These are phyloP conservation scores for Flaveria sonorensis DNA, from an alignment of 129 eudicot genomes.

Conservation along the genomic window DNA sequence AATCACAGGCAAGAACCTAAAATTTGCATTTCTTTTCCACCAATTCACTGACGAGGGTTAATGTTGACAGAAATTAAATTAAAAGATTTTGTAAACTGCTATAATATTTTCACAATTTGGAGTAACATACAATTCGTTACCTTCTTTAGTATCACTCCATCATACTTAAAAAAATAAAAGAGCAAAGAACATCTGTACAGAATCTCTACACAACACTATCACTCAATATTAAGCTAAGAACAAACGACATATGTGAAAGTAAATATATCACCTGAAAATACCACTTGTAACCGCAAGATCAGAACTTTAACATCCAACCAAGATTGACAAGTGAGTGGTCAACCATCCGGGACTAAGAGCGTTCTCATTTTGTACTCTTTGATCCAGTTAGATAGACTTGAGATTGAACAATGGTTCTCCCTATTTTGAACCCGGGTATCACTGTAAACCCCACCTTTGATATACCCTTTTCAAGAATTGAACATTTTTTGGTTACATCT, in stretches of 20 bases:
- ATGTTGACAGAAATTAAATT: background rate
- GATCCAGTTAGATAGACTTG: slow-evolving; percentile 74
- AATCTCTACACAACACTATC: slow-evolving; percentile 46
- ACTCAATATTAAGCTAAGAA: slow-evolving; percentile 33
- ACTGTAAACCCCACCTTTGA: slow-evolving; percentile 87
- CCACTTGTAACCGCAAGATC: slow-evolving; percentile 27
- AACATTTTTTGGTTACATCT: slow-evolving; percentile 59
- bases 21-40: background rate
- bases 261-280: slow-evolving; percentile 28
- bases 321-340: slow-evolving; percentile 22
- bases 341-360: background rate
- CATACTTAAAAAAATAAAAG: slow-evolving; percentile 24
- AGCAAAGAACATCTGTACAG: slow-evolving; percentile 45
- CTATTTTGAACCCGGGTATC: slow-evolving; percentile 85
- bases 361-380: slow-evolving; percentile 42
- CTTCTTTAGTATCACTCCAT: slow-evolving; percentile 35
- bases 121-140: slow-evolving; percentile 39
- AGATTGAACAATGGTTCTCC: slow-evolving; percentile 72
- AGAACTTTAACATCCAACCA: slow-evolving; percentile 41
- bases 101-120: slow-evolving; percentile 39
- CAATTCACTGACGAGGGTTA: background rate
- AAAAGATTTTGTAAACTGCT: slow-evolving; percentile 19
- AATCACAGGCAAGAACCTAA: background rate
- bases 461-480: slow-evolving; percentile 40
- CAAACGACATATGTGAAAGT: slow-evolving; percentile 25